These are phyloP conservation scores for Talaromyces sp. DNA, from an alignment of 2,329 filamentous ascomycete species.

Conservation along the genomic window DNA sequence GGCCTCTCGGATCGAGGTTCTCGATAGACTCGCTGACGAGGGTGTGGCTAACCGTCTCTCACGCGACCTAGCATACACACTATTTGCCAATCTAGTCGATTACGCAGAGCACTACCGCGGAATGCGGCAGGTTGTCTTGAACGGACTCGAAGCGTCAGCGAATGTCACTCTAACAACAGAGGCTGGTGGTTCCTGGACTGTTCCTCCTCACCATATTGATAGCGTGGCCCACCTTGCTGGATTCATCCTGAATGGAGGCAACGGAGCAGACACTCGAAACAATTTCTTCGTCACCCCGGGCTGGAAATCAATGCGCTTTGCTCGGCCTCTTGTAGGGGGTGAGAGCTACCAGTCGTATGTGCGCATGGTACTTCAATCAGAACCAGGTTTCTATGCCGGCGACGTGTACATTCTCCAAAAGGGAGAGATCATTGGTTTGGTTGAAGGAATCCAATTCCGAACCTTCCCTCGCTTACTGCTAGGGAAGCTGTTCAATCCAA, in stretches of 20 bases:
- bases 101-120: slow-evolving; percentile 27
- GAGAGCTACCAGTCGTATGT: slow-evolving; percentile 24
- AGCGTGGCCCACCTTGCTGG: slow-evolving; percentile 29
- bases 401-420: slow-evolving; percentile 20
- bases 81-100: slow-evolving; percentile 27
- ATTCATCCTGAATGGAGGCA: slow-evolving; percentile 33
- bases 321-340: slow-evolving; percentile 15
- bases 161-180: neutral
- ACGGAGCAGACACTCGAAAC: slow-evolving; percentile 20
- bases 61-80: slow-evolving; percentile 15
- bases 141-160: slow-evolving; percentile 22
- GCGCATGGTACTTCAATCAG: slow-evolving; percentile 23
- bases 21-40: slow-evolving; percentile 10
- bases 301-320: slow-evolving; percentile 23
- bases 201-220: slow-evolving; percentile 29
- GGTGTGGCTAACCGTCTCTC: slow-evolving; percentile 14
- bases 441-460: slow-evolving; percentile 10
- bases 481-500: neutral
- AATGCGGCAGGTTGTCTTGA: slow-evolving; percentile 30
- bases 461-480: slow-evolving; percentile 11
- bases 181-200: neutral
- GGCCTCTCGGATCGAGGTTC: slow-evolving; percentile 10
- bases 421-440: slow-evolving; percentile 11
- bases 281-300: slow-evolving; percentile 32
- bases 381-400: slow-evolving; percentile 20